These are phyloP conservation scores for Syncephalastrum sp. DNA, from an alignment of 371 early-diverging fungal species.

Conservation along the genomic window DNA sequence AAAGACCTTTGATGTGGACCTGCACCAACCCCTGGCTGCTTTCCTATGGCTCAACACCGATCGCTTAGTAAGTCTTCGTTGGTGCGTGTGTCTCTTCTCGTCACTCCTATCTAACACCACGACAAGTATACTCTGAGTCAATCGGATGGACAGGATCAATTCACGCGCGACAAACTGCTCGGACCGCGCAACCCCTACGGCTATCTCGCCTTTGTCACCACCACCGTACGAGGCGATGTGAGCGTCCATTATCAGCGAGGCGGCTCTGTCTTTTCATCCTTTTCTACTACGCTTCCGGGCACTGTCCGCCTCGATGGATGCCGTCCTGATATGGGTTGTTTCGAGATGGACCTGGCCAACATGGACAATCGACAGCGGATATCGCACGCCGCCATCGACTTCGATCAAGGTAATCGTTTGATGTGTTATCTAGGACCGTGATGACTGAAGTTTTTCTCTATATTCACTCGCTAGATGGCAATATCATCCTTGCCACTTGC, in stretches of 20 bases:
- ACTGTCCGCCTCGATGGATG: conserved; percentile 24
- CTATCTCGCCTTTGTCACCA: conserved; percentile 35
- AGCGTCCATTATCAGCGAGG: conserved; percentile 47
- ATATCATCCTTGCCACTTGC: conserved; percentile 35
- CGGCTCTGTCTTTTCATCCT: conserved; percentile 33
- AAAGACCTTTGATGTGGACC: conserved; percentile 22
- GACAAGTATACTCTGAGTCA: conserved; percentile 16
- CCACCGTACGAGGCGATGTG: conserved; percentile 43
- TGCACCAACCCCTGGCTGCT: conserved; percentile 44
- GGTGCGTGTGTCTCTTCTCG: background rate
- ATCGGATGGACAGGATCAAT: conserved; percentile 9
- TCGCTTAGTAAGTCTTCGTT: conserved; percentile 25
- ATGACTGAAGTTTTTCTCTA: background rate
- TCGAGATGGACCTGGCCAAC: conserved; percentile 34
- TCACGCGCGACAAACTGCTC: conserved; percentile 15
- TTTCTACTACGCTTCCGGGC: conserved; percentile 34
- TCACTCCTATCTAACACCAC: background rate
- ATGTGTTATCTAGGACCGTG: background rate
- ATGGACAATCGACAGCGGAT: conserved; percentile 40
- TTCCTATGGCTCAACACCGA: conserved; percentile 46
- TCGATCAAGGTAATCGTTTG: conserved; percentile 20
- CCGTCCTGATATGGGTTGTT: conserved; percentile 35
- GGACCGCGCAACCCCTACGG: conserved; percentile 50
- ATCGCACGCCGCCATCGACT: conserved; percentile 39
- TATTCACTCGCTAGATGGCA: conserved; percentile 13